Percentiles rank a stretch among this genome's conserved stretches.
Conservation (phyloP, 257 asterid species). For the Przewalskia tangutica region DNA sequence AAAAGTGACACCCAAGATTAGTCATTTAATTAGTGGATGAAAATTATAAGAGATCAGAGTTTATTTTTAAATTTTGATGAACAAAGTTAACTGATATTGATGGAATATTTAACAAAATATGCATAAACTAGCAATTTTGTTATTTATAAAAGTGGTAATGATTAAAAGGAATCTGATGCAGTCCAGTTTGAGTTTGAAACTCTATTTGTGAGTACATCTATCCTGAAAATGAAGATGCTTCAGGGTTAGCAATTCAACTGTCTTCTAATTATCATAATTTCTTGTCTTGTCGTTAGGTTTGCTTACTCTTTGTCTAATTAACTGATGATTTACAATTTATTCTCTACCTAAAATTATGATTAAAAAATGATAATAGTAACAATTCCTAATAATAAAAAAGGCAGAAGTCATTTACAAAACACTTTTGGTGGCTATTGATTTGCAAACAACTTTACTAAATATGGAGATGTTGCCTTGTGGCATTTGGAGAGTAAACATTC, state of each 20-base stretch:
- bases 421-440: neutral
- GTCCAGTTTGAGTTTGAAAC: neutral
- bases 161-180: slow-evolving; percentile 1
- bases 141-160: neutral
- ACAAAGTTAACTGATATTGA: neutral
- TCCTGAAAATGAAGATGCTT: neutral
- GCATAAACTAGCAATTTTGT: neutral
- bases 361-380: neutral
- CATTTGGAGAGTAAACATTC: neutral
- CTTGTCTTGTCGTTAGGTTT: neutral
- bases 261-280: neutral
- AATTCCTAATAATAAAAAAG: neutral
- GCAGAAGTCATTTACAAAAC: neutral
- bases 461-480: neutral
- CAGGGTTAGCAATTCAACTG: neutral
- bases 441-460: neutral
- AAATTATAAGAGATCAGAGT: neutral
- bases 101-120: neutral
- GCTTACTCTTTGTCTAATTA: neutral
- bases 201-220: neutral
- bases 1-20: neutral
- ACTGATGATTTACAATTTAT: neutral
- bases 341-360: neutral
- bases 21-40: neutral
- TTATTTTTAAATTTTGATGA: neutral